Evolutionary conservation across 1,284 basidiomycete species (phyloP).

Genomic region (Sanguinoderma infundibulare): DNA sequence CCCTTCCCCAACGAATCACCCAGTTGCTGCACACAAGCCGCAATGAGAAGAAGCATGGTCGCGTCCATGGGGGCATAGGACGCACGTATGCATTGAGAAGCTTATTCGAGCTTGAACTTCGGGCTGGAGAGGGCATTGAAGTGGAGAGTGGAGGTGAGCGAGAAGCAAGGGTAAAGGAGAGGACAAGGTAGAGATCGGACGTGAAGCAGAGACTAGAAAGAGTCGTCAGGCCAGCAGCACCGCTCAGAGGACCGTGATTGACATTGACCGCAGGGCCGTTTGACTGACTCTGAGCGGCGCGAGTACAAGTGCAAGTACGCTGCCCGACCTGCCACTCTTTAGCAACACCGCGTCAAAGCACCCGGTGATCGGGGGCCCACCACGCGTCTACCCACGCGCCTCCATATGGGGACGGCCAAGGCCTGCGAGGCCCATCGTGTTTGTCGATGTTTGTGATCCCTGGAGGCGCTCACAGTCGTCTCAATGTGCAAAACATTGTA

Average conservation of each 20-base stretch:
- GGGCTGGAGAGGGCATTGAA: conserved; percentile 24
- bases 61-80: conserved; percentile 1
- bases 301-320: conserved; percentile 1
- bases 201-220: background rate
- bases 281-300: conserved; percentile 6
- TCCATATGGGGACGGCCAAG: background rate
- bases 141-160: conserved; percentile 16
- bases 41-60: background rate
- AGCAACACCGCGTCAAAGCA: conserved; percentile 11
- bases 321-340: conserved; percentile 16
- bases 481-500: too few species aligned
- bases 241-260: conserved; percentile 21
- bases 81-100: conserved; percentile 43
- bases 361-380: background rate
- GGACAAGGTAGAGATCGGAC: conserved; percentile 16
- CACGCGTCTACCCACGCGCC: background rate
- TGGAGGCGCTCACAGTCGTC: too few species aligned
- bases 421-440: too few species aligned
- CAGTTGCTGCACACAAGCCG: conserved; percentile 69
- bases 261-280: conserved; percentile 21
- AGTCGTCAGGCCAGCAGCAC: conserved; percentile 16
- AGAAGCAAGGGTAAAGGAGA: conserved; percentile 15
- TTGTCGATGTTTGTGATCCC: too few species aligned
- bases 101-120: conserved; percentile 35
- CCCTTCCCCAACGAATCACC: conserved; percentile 95